phyloP scores from a whole-genome alignment of 2,329 filamentous ascomycete genomes.

The Fusarium chlamydosporum region DNA sequence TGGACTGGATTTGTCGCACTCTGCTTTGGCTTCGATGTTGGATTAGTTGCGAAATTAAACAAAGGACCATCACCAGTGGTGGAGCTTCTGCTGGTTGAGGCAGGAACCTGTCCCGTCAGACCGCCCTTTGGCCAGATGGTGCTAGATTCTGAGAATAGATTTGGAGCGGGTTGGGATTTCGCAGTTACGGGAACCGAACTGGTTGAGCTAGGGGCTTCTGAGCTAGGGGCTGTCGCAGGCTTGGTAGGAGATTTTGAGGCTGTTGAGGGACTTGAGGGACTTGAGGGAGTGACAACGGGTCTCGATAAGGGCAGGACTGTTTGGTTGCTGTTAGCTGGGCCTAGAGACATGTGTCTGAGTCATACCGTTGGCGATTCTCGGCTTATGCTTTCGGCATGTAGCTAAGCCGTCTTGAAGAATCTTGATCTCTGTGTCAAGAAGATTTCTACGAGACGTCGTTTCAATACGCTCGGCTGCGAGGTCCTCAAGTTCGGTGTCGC shows the following conservation, averaged over 20 bases:
- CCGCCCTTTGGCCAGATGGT: background rate
- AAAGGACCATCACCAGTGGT: too few species aligned
- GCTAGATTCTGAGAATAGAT: background rate
- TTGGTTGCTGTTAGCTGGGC: background rate
- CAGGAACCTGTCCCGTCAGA: background rate
- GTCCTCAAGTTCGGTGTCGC: background rate
- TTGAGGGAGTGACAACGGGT: fast-evolving
- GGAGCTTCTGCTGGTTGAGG: background rate
- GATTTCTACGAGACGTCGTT: background rate
- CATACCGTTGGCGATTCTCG: background rate
- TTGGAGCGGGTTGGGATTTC: fast-evolving
- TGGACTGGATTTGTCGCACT: background rate
- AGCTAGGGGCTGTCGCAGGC: background rate
- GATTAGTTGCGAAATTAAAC: too few species aligned
- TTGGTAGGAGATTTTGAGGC: background rate
- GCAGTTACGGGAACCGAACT: background rate
- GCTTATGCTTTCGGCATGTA: background rate
- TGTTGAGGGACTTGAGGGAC: fast-evolving
- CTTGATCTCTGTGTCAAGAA: background rate
- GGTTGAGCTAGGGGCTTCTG: background rate
- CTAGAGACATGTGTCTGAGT: fast-evolving
- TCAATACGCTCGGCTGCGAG: background rate
- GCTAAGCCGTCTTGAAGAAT: background rate
- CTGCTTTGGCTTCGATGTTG: too few species aligned
- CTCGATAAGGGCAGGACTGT: background rate